Conservation (phyloP, 2,329 filamentous ascomycete species). For the Xylariales sp. region DNA sequence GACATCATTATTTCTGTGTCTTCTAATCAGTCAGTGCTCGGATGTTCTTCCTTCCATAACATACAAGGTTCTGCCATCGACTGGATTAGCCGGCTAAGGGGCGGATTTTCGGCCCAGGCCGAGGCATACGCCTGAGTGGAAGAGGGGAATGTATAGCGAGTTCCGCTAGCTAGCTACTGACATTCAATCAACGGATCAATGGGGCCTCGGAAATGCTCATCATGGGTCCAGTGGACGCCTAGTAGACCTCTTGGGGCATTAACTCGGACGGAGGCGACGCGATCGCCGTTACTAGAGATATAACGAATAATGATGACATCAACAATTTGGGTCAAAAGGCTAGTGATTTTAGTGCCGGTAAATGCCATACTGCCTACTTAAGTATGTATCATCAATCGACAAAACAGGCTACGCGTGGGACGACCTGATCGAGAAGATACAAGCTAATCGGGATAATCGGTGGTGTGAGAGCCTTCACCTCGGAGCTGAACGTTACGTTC, state of each 20-base stretch:
- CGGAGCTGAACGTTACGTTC: background rate
- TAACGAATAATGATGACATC: background rate
- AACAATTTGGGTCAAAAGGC: background rate
- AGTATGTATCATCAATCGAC: too few relatives aligned
- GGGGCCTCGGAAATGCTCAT: background rate
- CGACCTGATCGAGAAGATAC: slow-evolving; percentile 2
- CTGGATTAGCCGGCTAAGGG: too few relatives aligned
- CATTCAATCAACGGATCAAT: too few relatives aligned
- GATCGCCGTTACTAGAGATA: background rate
- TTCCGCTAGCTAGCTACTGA: background rate
- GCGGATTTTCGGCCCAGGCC: too few relatives aligned
- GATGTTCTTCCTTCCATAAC: too few relatives aligned
- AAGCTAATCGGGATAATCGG: background rate
- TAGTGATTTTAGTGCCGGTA: background rate
- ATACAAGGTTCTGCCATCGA: too few relatives aligned
- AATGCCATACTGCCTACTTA: background rate
- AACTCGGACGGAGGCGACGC: background rate
- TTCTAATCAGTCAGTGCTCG: too few relatives aligned
- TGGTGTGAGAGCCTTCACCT: background rate
- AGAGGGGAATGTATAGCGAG: background rate
- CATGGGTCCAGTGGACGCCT: background rate
- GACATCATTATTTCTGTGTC: too few relatives aligned
- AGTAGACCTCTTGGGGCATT: background rate
- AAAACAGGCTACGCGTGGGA: slow-evolving; percentile 2
- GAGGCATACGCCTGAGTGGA: background rate